Base-by-base conservation (phyloP, 768 basidiomycete species). In the Cubamyces lactineus region DNA sequence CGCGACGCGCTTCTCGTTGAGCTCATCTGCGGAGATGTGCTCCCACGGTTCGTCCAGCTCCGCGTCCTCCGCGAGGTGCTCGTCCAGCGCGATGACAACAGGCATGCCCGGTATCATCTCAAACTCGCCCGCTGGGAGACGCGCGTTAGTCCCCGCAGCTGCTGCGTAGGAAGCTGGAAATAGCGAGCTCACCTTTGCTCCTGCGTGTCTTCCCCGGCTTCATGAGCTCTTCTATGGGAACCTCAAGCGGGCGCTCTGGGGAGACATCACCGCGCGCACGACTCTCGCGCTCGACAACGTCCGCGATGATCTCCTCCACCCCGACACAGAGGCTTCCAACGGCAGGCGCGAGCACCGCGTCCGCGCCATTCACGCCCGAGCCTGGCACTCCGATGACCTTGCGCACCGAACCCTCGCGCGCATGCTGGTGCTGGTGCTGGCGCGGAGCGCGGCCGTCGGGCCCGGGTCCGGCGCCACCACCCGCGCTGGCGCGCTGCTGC, bases 11-110 rank as follows among this genome's bases (percentile, higher is more conserved):
- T 57, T 60, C 56, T 66, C 64, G 43, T 78, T 77, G 51, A 76
- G 75, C 43, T 80, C 81, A 40, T 72, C 75, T 40, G 69, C 71
- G 53, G 75, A 75, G 46, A 86, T 71, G 67, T 83, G 80, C 67
- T 86, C 85, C 86, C 86, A 87, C 39, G 83, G 79, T 65, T 87
- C 85, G 60, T 85, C 84, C 19, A 79, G 70, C 60, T 83, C 82
- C 30, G 72, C 74, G 7, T 71, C 67, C 48, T 60, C 65, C 26
- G 67, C 62, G 17, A 70, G 62, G 11, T 46, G 46, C 63, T 87
- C 86, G 66, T 86, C 85, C 42, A 87, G 74, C 28, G 78, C 83
- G 61, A 87, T 84, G 48, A 87, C 85, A 38, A 81, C 77, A 30
- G 79, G 82, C 45, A 83, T 70, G 38, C 75, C 76, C 4, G 84